Base-by-base conservation (phyloP, 2,329 filamentous ascomycete genomes). In the Neonectria hederae region DNA sequence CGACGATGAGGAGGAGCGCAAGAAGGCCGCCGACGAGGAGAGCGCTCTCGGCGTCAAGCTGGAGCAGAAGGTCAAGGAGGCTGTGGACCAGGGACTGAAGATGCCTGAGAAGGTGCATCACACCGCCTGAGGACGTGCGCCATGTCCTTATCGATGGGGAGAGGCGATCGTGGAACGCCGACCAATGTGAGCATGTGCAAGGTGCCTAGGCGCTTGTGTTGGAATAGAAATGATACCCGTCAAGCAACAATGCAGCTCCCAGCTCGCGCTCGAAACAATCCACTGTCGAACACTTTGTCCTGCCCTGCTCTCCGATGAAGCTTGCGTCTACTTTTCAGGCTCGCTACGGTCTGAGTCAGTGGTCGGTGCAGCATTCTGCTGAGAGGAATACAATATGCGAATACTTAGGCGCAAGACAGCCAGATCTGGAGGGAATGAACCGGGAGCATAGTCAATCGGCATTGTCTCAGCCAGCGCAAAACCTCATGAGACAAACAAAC, bases 11-110 rank as follows among this genome's bases (percentile, higher is more conserved):
- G 74, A 72, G 54, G 67, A 68, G n/a, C 73, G 74, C 53, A 74
- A 77, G 67, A 56, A 53, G 32, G 48, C 62, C 28, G 40, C 51
- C 10, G 68, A 69, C 8, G 54, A 65, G 6, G 64, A 71, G 67
- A 73, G 71, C 54, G 42, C 51, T 63, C 77, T 69, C 71, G 76
- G 71, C 51, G 77, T 78, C 24, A 77, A 80, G 60, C 67, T 85
- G 26, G 82, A 84, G 73, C 77, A 74, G 62, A 78, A 76, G 74
- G 78, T 83, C 17, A 71, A 76, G 64, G 78, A 80, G 67, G 82
- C 80, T 42, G 85, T 87, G 17, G 84, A 86, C 55, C 78, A 76
- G 22, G 83, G 80, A 3, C 70, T 87, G 69, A 77, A 79, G 62
- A 76, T 80, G 72, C 85, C 85, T 22, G 77, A 78, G n/a, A 80